Conservation (phyloP, 176 grass and related monocot genomes). For the Phoenix dactylifera region DNA sequence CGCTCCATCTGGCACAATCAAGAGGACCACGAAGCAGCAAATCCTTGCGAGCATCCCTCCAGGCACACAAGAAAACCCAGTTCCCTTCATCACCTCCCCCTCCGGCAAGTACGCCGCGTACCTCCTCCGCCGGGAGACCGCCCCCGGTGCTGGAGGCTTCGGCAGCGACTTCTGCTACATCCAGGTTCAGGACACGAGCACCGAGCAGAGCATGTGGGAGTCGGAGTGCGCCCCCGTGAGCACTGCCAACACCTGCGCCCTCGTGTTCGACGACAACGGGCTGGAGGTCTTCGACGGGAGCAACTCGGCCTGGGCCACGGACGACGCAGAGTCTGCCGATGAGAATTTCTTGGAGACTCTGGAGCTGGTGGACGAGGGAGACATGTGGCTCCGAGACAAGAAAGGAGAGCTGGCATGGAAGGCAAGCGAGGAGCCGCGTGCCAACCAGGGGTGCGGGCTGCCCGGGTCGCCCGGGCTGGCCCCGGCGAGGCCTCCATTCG, state of each 20-base stretch:
- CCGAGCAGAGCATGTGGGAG: slow-evolving; percentile 27
- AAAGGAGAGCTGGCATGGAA: slow-evolving; percentile 32
- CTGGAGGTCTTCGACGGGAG: slow-evolving; percentile 51
- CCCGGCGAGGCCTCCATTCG: slow-evolving; percentile 39
- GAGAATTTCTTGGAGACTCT: slow-evolving; percentile 5
- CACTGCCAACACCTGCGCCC: slow-evolving; percentile 30
- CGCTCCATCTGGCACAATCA: slow-evolving; percentile 23
- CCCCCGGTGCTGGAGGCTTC: background rate
- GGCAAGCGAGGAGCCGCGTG: slow-evolving; percentile 32
- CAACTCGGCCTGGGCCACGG: slow-evolving; percentile 42
- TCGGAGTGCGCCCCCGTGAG: slow-evolving; percentile 38
- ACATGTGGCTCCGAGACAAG: slow-evolving; percentile 32
- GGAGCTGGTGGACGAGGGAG: slow-evolving; percentile 34
- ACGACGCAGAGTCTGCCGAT: background rate
- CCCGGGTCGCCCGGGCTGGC: slow-evolving; percentile 13
- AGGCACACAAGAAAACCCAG: slow-evolving; percentile 11
- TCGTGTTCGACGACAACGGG: slow-evolving; percentile 36
- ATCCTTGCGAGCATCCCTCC: slow-evolving; percentile 30
- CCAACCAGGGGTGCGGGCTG: slow-evolving; percentile 27
- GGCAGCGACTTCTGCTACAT: slow-evolving; percentile 29
- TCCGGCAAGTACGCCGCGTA: slow-evolving; percentile 35
- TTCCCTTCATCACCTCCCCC: slow-evolving; percentile 36
- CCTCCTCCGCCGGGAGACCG: slow-evolving; percentile 23
- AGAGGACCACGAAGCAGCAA: slow-evolving; percentile 31
- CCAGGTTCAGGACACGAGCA: slow-evolving; percentile 21